Percentiles rank a stretch among this genome's conserved stretches.
These are phyloP conservation scores for Pseudogymnoascus sp. DNA, from an alignment of 2,329 filamentous ascomycete species.

Conservation along the genomic window DNA sequence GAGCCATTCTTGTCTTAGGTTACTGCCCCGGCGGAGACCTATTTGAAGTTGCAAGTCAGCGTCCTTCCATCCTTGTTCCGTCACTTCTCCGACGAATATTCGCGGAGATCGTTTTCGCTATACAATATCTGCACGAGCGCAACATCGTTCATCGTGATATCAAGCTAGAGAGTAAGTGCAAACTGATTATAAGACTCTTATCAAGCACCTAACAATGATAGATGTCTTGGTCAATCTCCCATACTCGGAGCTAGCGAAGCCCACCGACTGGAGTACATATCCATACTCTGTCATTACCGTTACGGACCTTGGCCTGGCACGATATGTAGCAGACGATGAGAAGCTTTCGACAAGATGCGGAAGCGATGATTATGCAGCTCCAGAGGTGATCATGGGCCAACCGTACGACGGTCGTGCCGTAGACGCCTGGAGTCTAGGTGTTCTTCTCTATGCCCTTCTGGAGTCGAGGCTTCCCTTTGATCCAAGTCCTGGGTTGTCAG, in stretches of 20 bases:
- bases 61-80: conserved; percentile 59
- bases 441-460: conserved; percentile 85
- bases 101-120: conserved; percentile 76
- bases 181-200: neutral
- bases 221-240: conserved; percentile 88
- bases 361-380: conserved; percentile 93
- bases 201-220: conserved; percentile 30
- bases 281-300: conserved; percentile 79
- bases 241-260: conserved; percentile 54
- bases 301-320: conserved; percentile 83
- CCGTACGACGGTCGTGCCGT: conserved; percentile 87
- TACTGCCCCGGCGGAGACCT: conserved; percentile 93
- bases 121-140: conserved; percentile 74
- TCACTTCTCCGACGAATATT: conserved; percentile 75
- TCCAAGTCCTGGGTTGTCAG: conserved; percentile 66
- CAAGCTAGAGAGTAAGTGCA: conserved; percentile 82
- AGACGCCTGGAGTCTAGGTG: conserved; percentile 92
- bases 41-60: conserved; percentile 79
- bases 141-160: conserved; percentile 94
- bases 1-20: conserved; percentile 77
- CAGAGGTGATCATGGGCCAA: conserved; percentile 91
- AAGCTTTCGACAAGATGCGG: conserved; percentile 90
- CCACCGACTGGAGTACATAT: conserved; percentile 63
- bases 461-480: conserved; percentile 93
- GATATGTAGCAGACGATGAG: conserved; percentile 76